A percentile compares a stretch with the other conserved stretches of the same genome.
Conservation (phyloP, 352 stramenopile species). For the Phytopythium sindhum region DNA sequence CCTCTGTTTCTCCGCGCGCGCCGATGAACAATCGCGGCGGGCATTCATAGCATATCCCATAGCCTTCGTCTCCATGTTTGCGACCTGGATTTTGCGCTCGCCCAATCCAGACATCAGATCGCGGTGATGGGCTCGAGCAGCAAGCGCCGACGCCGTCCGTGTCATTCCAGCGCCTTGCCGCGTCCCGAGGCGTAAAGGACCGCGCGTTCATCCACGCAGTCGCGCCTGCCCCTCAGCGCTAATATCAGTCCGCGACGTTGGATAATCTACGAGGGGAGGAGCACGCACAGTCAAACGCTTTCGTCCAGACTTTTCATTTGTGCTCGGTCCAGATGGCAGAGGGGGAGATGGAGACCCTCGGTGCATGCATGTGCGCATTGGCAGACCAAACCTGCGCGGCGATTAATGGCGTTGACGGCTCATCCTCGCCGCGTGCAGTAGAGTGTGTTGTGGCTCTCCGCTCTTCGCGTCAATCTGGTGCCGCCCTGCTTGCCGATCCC, state of each 20-base stretch:
- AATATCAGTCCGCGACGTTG: neutral
- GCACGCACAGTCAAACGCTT: neutral
- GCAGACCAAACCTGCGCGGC: neutral
- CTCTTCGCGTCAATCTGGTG: neutral
- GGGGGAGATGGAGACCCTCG: neutral
- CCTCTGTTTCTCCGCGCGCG: neutral
- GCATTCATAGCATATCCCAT: neutral
- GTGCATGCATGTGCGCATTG: neutral
- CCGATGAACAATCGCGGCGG: neutral
- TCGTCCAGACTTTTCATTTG: neutral
- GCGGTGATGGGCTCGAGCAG: neutral
- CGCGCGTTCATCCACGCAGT: slow-evolving; percentile 1
- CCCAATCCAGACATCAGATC: neutral
- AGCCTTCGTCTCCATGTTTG: neutral
- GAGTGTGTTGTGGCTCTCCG: neutral
- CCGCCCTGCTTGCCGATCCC: neutral
- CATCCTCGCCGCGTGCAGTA: neutral
- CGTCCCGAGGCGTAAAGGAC: neutral
- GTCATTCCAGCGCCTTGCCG: neutral
- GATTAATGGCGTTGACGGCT: neutral
- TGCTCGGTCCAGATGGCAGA: neutral
- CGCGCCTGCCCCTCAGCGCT: neutral
- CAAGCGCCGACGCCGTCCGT: neutral
- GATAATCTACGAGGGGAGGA: neutral
- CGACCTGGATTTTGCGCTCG: neutral